Percentiles rank a stretch among this genome's conserved stretches.
phyloP scores from a whole-genome alignment of 352 stramenopile genomes.

The Globisporangium nagaii region DNA sequence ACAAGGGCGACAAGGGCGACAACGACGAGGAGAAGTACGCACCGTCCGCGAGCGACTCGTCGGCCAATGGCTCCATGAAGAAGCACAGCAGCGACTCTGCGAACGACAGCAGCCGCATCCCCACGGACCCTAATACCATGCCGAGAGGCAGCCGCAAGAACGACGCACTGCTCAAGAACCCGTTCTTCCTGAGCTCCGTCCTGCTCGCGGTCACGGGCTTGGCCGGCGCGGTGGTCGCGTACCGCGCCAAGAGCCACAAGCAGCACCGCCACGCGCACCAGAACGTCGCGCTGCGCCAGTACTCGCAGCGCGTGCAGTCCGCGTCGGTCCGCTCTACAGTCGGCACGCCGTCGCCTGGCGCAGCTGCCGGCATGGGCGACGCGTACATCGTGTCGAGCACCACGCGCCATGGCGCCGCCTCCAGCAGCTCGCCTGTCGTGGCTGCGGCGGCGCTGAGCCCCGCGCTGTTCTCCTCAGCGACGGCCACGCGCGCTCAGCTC shows the following conservation, averaged over 20 bases:
- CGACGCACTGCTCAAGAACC: slow-evolving; percentile 23
- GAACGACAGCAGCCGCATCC: background rate
- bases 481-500: background rate
- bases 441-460: background rate
- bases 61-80: background rate
- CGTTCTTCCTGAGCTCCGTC: slow-evolving; percentile 31
- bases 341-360: background rate
- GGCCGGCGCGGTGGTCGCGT: slow-evolving; percentile 21
- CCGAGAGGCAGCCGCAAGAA: background rate
- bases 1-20: no score
- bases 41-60: background rate
- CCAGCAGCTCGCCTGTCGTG: background rate
- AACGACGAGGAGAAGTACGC: background rate
- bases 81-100: background rate
- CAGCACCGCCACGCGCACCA: slow-evolving; percentile 5
- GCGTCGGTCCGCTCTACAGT: background rate
- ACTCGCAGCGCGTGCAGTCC: slow-evolving; percentile 1
- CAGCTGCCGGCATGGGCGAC: background rate
- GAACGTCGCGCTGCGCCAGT: background rate
- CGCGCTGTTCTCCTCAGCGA: background rate
- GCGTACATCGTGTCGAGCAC: slow-evolving; percentile 4
- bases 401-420: background rate
- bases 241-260: slow-evolving; percentile 14
- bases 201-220: slow-evolving; percentile 25
- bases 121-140: no score